These are phyloP conservation scores for Quaeritorhiza haematococci DNA, from an alignment of 371 early-diverging fungal genomes.

Conservation along the genomic window DNA sequence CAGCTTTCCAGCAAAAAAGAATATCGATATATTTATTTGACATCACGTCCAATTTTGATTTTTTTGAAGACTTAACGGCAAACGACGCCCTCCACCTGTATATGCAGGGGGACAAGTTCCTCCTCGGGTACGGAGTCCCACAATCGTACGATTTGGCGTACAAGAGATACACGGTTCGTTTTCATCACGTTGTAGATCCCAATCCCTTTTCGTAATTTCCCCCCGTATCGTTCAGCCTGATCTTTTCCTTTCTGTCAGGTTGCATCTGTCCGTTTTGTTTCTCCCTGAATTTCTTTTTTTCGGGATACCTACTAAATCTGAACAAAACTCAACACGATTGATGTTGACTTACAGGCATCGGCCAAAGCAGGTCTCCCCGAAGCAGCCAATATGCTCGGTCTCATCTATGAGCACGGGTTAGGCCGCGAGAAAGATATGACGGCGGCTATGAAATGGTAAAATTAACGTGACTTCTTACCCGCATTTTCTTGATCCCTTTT, in stretches of 20 bases:
- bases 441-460: slow-evolving; percentile 33
- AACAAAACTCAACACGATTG: neutral
- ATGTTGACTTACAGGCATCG: slow-evolving; percentile 16
- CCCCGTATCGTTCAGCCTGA: too few relatives aligned
- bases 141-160: slow-evolving; percentile 35
- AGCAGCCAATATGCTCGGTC: slow-evolving; percentile 42
- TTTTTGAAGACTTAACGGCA: slow-evolving; percentile 28
- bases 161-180: slow-evolving; percentile 28
- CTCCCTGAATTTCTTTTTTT: neutral
- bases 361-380: slow-evolving; percentile 30
- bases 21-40: neutral
- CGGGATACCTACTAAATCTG: too few relatives aligned
- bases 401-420: slow-evolving; percentile 48
- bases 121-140: slow-evolving; percentile 40
- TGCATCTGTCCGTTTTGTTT: too few relatives aligned
- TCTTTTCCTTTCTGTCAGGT: too few relatives aligned
- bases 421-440: slow-evolving; percentile 38
- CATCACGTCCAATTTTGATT: neutral
- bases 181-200: too few relatives aligned
- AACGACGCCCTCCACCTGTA: slow-evolving; percentile 36
- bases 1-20: neutral
- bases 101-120: slow-evolving; percentile 41
- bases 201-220: too few relatives aligned
- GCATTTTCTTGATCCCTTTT: too few relatives aligned
- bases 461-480: slow-evolving; percentile 15